Base-by-base conservation (phyloP, 768 basidiomycete species). In the Boletales sp. region DNA sequence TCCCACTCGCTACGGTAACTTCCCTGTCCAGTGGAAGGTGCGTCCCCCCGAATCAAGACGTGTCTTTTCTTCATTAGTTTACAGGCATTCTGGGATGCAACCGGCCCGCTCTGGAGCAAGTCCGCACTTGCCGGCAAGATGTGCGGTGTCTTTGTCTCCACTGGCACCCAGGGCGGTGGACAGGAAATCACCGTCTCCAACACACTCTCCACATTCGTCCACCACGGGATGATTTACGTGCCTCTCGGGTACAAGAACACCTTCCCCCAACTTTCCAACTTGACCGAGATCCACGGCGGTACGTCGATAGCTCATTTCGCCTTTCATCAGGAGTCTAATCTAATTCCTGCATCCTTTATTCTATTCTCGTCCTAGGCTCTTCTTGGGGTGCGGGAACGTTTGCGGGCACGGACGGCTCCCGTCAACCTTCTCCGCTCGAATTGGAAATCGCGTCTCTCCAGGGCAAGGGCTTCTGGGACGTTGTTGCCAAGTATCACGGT, bases 381-480 rank as follows among this genome's bases (percentile, higher is more conserved):
- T 79, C 90, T 1, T 94, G 84, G 81, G 90, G 90, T 56, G 83
- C 87, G n/a, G 88, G 86, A 41, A 86, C 86, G 31, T 72, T 80
- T 57, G 74, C 84, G 12, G 74, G 72, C 39, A 61, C 68, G 9
- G 75, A 78, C 51, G 84, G 83, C 25, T 71, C 78, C 14, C 83
- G 86, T 57, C 77, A 81, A 58, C 85, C 86, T 18, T 73, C 73
- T 8, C 58, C 68, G 8, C 72, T 84, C 35, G 84, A 87, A 65
- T 56, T 78, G 39, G 76, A 80, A 58, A 72, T 84, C 19, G 84
- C 82, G 11, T 63, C 62, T 13, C 67, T 81, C 46, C 84, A 86
- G 51, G 84, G 84, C 17, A 74, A 75, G 56, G 49, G 65, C 12
- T 86, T 86, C 69, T 80, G 74, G 62, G 73, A 79, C 42, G 66